Evolutionary conservation across 2,329 filamentous ascomycete species (phyloP).

Genomic region (Exophiala lecanii-corni): DNA sequence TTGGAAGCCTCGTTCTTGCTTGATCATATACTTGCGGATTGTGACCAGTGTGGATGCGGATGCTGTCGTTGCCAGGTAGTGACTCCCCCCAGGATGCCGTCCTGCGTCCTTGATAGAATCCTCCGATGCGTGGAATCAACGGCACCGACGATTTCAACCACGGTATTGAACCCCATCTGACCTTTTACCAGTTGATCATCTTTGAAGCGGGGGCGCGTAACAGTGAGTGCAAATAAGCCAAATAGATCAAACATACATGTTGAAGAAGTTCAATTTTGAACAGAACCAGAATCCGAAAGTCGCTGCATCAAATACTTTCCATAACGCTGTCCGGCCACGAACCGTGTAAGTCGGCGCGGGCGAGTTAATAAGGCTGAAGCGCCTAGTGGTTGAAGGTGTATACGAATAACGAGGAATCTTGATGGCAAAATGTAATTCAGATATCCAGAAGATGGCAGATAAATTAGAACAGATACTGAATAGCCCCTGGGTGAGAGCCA

Average conservation of each 20-base stretch:
- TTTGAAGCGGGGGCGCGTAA: too few relatives aligned
- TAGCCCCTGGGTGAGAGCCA: too few relatives aligned
- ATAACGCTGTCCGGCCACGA: too few relatives aligned
- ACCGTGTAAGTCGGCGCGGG: too few relatives aligned
- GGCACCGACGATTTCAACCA: conserved; percentile 3
- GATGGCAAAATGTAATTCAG: too few relatives aligned
- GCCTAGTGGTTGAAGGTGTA: too few relatives aligned
- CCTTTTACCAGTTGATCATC: conserved; percentile 30
- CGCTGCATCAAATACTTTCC: too few relatives aligned
- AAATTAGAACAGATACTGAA: too few relatives aligned
- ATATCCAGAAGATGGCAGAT: too few relatives aligned
- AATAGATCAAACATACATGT: not conserved
- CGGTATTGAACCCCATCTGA: conserved; percentile 19
- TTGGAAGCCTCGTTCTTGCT: conserved; percentile 14
- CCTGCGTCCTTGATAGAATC: not conserved
- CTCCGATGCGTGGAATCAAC: not conserved
- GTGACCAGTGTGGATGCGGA: conserved; percentile 7
- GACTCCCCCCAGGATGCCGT: not conserved
- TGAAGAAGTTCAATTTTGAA: not conserved
- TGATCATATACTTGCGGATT: conserved; percentile 8
- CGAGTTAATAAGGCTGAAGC: too few relatives aligned
- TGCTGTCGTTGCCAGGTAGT: conserved; percentile 1
- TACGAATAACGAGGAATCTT: too few relatives aligned
- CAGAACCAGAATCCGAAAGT: too few relatives aligned
- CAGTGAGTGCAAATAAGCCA: not conserved